Evolutionary conservation across 2,329 filamentous ascomycete species (phyloP), one percentile per base, ranked within the genome.

Genomic region (Fusarium sp.): DNA sequence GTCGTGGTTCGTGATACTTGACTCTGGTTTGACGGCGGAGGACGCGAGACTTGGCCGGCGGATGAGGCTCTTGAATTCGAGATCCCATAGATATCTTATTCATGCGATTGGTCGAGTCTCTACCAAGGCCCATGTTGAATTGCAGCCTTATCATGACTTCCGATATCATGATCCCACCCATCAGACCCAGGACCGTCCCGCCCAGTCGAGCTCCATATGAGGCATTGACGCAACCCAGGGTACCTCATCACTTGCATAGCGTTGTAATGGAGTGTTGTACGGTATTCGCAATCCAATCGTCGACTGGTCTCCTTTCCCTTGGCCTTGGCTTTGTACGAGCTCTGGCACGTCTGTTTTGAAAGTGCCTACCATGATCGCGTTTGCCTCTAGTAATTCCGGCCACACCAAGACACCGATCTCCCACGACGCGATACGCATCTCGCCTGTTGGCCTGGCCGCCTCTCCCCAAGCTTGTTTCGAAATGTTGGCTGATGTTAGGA

Each of bases 391-490:
- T 18, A 91, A 75, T 9, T 79, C 88, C 1, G 94, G 94, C 92
- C 94, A 97, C 1, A 97, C 86, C 46, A 97, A 76, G 2, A 97
- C 92, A 0, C 94, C 94, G 33, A 93, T 87, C 77, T 97, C 94
- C 83, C 91, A 97, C 31, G 92, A 96, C 60, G 91, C 90, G 28
- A 97, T 88, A 36, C 90, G 86, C 31, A 94, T 81, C 72, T 92
- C 87, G 1, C 87, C 88, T 0, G 84, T 81, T 5, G 82, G 78
- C 64, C 86, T 88, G 2, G 77, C 78, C 4, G 86, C 83, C 38
- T 91, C 89, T 2, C 94, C 94, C 95, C 94, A 97, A 0, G 94
- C 94, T 79, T 97, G 94, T 65, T 91, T 95, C 3, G 92, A 96
- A 4, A 97, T 78, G 72, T 97, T 97, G n/a, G 94, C 94, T n/a